Percentiles rank a stretch among this genome's conserved stretches.
These are phyloP conservation scores for Prunus salicina DNA, from an alignment of 306 rosid species.

Conservation along the genomic window DNA sequence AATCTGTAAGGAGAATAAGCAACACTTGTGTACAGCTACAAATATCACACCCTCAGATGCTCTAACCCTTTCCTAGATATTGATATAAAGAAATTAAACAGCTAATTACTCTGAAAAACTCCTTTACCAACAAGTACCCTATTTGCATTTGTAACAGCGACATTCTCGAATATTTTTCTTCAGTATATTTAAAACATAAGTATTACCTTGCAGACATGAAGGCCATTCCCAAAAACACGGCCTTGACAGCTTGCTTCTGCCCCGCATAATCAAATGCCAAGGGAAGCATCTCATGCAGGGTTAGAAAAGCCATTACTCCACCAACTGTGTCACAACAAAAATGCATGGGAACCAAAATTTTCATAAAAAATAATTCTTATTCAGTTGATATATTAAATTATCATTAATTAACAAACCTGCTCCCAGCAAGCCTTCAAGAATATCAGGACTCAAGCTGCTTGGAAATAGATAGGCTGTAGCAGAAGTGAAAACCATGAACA, in stretches of 20 bases:
- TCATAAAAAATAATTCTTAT: not conserved
- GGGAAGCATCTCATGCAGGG: conserved; percentile 94
- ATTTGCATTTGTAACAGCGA: not conserved
- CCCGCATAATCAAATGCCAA: conserved; percentile 96
- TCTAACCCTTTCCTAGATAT: not conserved
- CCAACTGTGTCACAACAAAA: conserved; percentile 55
- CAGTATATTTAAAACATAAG: not conserved
- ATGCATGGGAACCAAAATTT: conserved; percentile 8
- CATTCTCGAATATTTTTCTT: not conserved
- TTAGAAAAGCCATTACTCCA: conserved; percentile 93
- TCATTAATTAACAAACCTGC: conserved; percentile 51
- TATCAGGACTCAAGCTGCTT: conserved; percentile 84
- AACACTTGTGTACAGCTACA: not conserved
- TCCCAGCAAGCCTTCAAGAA: conserved; percentile 94
- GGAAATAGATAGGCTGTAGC: conserved; percentile 85
- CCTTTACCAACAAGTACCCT: not conserved
- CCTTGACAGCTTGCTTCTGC: conserved; percentile 86
- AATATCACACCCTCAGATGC: not conserved
- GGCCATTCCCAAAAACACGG: conserved; percentile 93
- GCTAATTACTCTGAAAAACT: not conserved
- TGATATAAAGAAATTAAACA: not conserved
- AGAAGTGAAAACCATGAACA: conserved; percentile 20
- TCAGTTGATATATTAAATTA: conserved; percentile 9
- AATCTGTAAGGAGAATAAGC: not conserved
- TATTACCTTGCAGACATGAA: conserved; percentile 94